A percentile compares a stretch with the other conserved stretches of the same genome.
phyloP scores from a whole-genome alignment of 306 rosid species.

The Vigna nakashimae region DNA sequence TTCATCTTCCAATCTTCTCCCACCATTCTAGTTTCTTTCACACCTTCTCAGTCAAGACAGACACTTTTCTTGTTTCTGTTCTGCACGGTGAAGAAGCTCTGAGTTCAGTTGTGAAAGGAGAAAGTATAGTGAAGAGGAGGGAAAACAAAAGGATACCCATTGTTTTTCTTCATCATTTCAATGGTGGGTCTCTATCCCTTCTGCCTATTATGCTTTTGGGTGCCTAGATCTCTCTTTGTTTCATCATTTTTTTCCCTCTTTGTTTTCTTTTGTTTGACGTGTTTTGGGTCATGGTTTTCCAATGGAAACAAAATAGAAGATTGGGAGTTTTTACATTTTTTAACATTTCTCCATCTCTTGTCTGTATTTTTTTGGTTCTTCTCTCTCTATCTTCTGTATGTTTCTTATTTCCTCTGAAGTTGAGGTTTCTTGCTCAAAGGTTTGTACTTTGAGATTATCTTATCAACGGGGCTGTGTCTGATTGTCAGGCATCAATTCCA shows the following conservation, averaged over 20 bases:
- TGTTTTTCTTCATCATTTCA: constrained; percentile 41
- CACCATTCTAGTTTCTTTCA: constrained; percentile 24
- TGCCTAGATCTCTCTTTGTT: constrained; percentile 49
- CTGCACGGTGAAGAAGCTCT: constrained; percentile 15
- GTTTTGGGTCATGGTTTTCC: constrained; percentile 8
- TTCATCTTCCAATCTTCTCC: constrained; percentile 20
- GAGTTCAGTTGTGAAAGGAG: constrained; percentile 9
- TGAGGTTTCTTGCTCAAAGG: constrained; percentile 30
- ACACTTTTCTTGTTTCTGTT: not conserved
- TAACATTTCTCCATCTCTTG: constrained; percentile 16
- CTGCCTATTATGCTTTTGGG: constrained; percentile 6
- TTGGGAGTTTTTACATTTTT: constrained; percentile 32
- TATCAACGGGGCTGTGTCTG: constrained; percentile 33
- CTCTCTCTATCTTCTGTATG: not conserved
- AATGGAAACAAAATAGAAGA: constrained; percentile 3
- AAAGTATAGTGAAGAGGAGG: not conserved
- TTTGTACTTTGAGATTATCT: constrained; percentile 39
- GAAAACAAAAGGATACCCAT: constrained; percentile 15
- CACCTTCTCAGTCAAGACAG: not conserved
- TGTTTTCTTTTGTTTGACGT: constrained; percentile 11
- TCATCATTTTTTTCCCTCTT: not conserved
- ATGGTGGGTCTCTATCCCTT: constrained; percentile 51
- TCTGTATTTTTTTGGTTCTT: not conserved
- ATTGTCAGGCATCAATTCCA: constrained; percentile 27
- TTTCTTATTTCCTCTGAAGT: constrained; percentile 20